These are phyloP conservation scores for Neurospora sublineolata DNA, from an alignment of 495 filamentous ascomycete genomes.

Conservation along the genomic window DNA sequence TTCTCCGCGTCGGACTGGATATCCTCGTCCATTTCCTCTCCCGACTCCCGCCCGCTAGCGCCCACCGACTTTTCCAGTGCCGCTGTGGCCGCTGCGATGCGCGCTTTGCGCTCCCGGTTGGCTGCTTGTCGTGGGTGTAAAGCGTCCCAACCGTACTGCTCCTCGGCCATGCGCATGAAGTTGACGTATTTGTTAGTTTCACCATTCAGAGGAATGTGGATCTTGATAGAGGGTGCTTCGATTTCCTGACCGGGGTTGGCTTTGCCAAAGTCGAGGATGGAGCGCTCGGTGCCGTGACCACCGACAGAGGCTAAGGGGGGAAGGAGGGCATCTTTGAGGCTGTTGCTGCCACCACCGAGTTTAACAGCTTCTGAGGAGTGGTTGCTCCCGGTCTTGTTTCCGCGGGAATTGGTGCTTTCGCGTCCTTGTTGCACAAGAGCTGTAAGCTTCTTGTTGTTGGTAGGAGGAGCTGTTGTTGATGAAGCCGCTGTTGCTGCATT, in stretches of 20 bases:
- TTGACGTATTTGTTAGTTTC: constrained; percentile 84
- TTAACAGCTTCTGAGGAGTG: constrained; percentile 29
- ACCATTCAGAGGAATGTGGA: constrained; percentile 64
- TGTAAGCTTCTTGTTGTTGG: constrained; percentile 22
- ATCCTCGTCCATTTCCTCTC: constrained; percentile 61
- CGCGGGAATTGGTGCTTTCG: constrained; percentile 10
- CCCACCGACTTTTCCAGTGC: constrained; percentile 67
- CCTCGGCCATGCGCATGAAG: constrained; percentile 86
- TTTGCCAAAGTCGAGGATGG: constrained; percentile 41
- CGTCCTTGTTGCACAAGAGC: constrained; percentile 24
- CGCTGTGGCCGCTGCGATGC: constrained; percentile 73
- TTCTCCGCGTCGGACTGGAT: constrained; percentile 49
- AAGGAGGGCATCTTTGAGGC: constrained; percentile 25
- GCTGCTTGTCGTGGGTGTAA: constrained; percentile 84
- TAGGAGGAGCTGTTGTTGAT: constrained; percentile 1
- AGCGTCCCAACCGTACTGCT: constrained; percentile 87
- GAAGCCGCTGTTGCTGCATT: background rate
- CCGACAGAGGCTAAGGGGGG: constrained; percentile 20
- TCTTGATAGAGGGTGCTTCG: constrained; percentile 64
- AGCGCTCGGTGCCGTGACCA: constrained; percentile 24
- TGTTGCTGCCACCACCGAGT: constrained; percentile 11
- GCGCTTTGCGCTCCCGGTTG: constrained; percentile 64
- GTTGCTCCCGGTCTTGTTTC: constrained; percentile 30
- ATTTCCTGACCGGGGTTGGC: constrained; percentile 36
- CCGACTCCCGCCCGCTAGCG: constrained; percentile 60